Base-by-base conservation (phyloP, 805 yeast genomes). In the Middelhovenomyces tepae region DNA sequence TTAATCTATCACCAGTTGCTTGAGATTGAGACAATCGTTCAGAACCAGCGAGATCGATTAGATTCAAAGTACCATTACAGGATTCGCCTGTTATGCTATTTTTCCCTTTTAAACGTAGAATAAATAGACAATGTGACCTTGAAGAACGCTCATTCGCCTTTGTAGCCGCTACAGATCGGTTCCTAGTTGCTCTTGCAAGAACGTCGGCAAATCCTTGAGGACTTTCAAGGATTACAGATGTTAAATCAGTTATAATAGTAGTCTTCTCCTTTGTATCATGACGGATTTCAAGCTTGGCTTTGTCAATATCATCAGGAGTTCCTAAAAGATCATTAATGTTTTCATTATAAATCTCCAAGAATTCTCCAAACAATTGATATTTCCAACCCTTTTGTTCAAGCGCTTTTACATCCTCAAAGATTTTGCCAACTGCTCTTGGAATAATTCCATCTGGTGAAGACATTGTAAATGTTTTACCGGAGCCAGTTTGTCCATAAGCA, bases 401-500 rank as follows among this genome's bases (percentile, higher is more conserved):
- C 3, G 56, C 57, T 0, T 60, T 51, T 3, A 75, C 67, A 34
- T 75, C 70, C 4, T 67, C 57, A 48, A 85, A 85, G 4, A 89
- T 78, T 46, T 78, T 80, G 10, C 61, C 55, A 9, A 87, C 67
- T 0, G 95, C 80, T 11, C 72, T 63, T 1, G 94, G 85, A 21
- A 86, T 84, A 63, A 89, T 73, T 10, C 98, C 97, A 48, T 78
- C 79, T 0, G 70, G 59, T 16, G 67, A 60, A 2, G 86, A 70
- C 97, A 89, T 91, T 0, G 98, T 91, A 53, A 59, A 78, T 0
- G 97, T 89, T 53, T 89, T 89, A 3, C 98, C 98, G 0, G 96
- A 79, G 0, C 91, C 95, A 0, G 98, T 91, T 56, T 89, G 98
- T 1, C 98, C 98, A 54, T 91, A 89, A 0, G 97, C 94, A 61